Percentiles rank a stretch among this genome's conserved stretches.
These are phyloP conservation scores for Syzygium aqueum DNA, from an alignment of 345 rosid species.

Conservation along the genomic window DNA sequence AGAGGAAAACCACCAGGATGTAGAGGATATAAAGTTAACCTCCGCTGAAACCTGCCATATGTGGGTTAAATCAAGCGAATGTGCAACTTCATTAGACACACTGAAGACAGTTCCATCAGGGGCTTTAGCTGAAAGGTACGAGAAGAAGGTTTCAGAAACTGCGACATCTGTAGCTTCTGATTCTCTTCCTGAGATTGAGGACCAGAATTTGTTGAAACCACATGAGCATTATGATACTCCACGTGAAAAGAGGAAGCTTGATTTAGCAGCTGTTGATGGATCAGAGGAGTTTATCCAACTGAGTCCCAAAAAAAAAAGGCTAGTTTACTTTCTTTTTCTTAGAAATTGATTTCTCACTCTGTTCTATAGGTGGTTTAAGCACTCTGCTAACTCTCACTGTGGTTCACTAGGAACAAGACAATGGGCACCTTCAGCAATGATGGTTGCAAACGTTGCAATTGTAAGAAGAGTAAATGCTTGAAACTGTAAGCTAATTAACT, in stretches of 20 bases:
- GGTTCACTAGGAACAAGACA: constrained; percentile 31
- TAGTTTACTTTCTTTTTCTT: constrained; percentile 5
- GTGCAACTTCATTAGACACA: constrained; percentile 1
- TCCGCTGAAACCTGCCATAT: not conserved
- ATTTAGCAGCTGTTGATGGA: constrained; percentile 18
- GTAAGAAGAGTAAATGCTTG: constrained; percentile 53
- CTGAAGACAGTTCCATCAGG: constrained; percentile 9
- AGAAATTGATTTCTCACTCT: not conserved
- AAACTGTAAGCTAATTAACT: constrained; percentile 40
- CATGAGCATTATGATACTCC: constrained; percentile 16
- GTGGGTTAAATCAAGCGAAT: not conserved
- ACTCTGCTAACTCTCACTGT: not conserved
- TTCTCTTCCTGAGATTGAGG: constrained; percentile 12
- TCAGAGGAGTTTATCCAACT: constrained; percentile 23
- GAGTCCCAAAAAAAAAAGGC: constrained; percentile 41
- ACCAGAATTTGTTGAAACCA: constrained; percentile 3
- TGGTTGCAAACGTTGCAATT: constrained; percentile 54
- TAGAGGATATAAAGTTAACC: constrained; percentile 1
- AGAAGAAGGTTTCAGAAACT: constrained; percentile 9
- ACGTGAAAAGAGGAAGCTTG: constrained; percentile 18
- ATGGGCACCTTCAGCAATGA: constrained; percentile 15
- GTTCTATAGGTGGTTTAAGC: not conserved
- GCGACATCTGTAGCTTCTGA: constrained; percentile 14
- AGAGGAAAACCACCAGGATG: not conserved
- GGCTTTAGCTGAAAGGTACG: constrained; percentile 11